Percentiles rank a stretch among this genome's conserved stretches.
phyloP scores from a whole-genome alignment of 164 flowering plant species.

The Stephania cephalantha region DNA sequence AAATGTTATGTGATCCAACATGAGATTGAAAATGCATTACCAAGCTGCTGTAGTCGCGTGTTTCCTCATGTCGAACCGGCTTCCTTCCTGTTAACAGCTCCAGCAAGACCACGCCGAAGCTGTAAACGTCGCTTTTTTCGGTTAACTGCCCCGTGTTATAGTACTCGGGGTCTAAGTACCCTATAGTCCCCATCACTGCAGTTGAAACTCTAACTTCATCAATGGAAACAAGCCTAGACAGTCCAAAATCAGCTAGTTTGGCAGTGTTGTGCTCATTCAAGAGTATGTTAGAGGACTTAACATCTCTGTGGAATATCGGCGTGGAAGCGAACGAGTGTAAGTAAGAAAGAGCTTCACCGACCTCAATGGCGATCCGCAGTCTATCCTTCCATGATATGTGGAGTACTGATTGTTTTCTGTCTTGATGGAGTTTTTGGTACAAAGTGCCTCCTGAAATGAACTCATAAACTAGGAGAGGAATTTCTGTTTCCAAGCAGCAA shows the following conservation, averaged over 20 bases:
- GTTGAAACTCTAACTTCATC: constrained; percentile 2
- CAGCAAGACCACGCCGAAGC: constrained; percentile 5
- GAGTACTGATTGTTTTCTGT: background rate
- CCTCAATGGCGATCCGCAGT: constrained; percentile 4
- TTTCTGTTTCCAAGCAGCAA: constrained; percentile 5
- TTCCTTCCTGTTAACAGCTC: constrained; percentile 4
- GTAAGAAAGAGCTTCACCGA: constrained; percentile 8
- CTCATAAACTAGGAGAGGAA: constrained; percentile 1
- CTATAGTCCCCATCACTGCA: background rate
- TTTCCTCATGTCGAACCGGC: background rate
- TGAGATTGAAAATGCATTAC: background rate
- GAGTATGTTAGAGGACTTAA: constrained; percentile 8
- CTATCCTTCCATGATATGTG: constrained; percentile 3
- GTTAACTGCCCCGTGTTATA: background rate
- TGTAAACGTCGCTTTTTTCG: constrained; percentile 7
- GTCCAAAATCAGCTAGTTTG: constrained; percentile 10
- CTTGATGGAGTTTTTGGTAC: constrained; percentile 6
- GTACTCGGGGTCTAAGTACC: constrained; percentile 10
- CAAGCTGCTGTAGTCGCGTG: background rate
- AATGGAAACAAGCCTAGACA: constrained; percentile 9
- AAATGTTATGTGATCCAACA: background rate
- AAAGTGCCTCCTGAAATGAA: constrained; percentile 5
- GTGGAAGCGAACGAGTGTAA: constrained; percentile 8
- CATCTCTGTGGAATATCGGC: constrained; percentile 5
- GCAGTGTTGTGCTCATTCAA: constrained; percentile 3